Conservation (phyloP, 805 yeast species). For the Myxozyma monticola region DNA sequence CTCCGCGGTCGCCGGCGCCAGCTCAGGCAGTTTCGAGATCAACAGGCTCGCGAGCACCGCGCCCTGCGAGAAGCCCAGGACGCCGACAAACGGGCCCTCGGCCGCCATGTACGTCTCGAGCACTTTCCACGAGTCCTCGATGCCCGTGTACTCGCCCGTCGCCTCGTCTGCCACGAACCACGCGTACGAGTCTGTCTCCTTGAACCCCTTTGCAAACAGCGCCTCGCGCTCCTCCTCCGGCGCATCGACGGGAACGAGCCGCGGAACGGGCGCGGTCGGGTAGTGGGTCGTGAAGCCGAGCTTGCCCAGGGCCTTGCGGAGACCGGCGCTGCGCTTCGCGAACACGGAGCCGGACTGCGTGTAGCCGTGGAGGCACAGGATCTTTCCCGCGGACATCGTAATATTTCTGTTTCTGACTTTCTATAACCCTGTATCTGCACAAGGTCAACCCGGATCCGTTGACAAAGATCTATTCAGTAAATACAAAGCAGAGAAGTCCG, state of each 20-base stretch:
- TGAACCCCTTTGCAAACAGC: constrained; percentile 46
- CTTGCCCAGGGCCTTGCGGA: constrained; percentile 68
- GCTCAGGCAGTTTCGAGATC: constrained; percentile 55
- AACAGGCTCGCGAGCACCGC: constrained; percentile 80
- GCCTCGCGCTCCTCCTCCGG: constrained; percentile 47
- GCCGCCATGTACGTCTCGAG: constrained; percentile 50
- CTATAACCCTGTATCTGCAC: no score
- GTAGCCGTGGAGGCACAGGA: constrained; percentile 26
- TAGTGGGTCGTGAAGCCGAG: constrained; percentile 70
- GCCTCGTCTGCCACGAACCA: constrained; percentile 41
- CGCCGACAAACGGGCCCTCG: constrained; percentile 74
- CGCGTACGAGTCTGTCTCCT: constrained; percentile 41
- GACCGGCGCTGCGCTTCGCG: constrained; percentile 85
- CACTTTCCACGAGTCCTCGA: constrained; percentile 50
- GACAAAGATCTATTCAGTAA: no score
- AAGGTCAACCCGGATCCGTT: no score
- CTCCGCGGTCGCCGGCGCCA: constrained; percentile 52
- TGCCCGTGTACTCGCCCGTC: constrained; percentile 38
- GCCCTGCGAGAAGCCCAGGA: constrained; percentile 93
- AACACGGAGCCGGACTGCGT: constrained; percentile 74
- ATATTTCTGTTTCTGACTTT: background rate
- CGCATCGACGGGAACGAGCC: constrained; percentile 73
- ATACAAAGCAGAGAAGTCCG: no score
- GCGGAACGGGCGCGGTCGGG: constrained; percentile 76
- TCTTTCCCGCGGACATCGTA: constrained; percentile 16